phyloP scores from a whole-genome alignment of 768 basidiomycete species.

The Pleurotus platypus region DNA sequence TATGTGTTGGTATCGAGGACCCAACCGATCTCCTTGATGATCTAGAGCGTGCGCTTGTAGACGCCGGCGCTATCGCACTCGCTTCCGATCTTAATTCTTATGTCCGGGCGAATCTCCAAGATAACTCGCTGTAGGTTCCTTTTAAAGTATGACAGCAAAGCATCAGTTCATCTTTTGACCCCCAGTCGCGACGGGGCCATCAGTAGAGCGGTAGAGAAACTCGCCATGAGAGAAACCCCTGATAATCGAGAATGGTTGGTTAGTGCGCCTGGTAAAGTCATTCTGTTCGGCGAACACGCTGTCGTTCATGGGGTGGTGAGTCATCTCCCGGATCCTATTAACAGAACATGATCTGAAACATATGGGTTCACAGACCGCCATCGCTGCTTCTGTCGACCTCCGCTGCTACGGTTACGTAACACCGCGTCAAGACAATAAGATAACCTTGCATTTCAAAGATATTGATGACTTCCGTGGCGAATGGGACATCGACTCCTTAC shows the following conservation, averaged over 20 bases:
- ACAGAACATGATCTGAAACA: neutral
- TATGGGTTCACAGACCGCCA: constrained; percentile 63
- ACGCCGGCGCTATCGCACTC: constrained; percentile 81
- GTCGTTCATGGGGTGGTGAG: constrained; percentile 95
- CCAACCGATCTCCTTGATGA: constrained; percentile 90
- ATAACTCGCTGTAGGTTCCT: constrained; percentile 11
- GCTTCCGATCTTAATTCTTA: constrained; percentile 47
- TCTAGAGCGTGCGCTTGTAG: constrained; percentile 86
- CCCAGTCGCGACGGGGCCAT: constrained; percentile 21
- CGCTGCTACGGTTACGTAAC: constrained; percentile 88
- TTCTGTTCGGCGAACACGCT: constrained; percentile 97
- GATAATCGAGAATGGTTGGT: constrained; percentile 71
- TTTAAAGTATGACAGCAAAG: neutral
- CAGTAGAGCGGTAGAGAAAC: constrained; percentile 65
- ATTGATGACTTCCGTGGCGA: constrained; percentile 73
- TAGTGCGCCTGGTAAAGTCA: constrained; percentile 96
- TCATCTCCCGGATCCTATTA: constrained; percentile 17
- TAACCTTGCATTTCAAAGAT: constrained; percentile 78
- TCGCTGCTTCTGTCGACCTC: constrained; percentile 93
- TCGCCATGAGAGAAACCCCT: constrained; percentile 34
- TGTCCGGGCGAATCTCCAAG: constrained; percentile 27
- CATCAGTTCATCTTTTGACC: neutral
- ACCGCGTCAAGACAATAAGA: constrained; percentile 66
- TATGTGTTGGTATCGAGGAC: constrained; percentile 99
- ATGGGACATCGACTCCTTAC: constrained; percentile 76